Percentiles rank a stretch among this genome's conserved stretches.
Evolutionary conservation across 2,329 filamentous ascomycete genomes (phyloP).

Genomic region (Zasmidium citrigriseum): DNA sequence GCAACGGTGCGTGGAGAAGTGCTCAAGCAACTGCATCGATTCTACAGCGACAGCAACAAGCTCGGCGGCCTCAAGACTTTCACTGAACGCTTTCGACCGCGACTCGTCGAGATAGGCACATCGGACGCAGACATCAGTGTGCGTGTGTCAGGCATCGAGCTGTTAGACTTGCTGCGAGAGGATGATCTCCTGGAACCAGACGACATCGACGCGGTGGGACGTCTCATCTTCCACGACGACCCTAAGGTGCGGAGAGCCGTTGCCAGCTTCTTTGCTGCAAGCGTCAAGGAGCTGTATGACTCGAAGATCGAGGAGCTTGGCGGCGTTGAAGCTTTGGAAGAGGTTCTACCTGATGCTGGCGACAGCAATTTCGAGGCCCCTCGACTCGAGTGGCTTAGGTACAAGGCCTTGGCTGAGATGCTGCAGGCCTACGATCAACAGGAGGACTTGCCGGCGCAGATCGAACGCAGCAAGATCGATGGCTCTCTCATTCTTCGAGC

Average conservation of each 20-base stretch:
- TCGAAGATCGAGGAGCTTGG: constrained; percentile 80
- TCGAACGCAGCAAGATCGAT: constrained; percentile 43
- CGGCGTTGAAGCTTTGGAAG: constrained; percentile 74
- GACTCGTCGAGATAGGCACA: constrained; percentile 90
- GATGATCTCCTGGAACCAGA: constrained; percentile 85
- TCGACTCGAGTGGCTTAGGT: constrained; percentile 81
- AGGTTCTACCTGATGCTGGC: constrained; percentile 72
- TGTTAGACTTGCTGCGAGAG: constrained; percentile 79
- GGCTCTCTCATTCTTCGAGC: constrained; percentile 57
- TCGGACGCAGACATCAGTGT: constrained; percentile 80
- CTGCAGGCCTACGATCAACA: constrained; percentile 75
- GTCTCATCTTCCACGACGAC: constrained; percentile 86
- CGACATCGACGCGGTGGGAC: constrained; percentile 85
- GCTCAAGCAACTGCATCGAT: constrained; percentile 74
- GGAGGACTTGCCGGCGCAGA: constrained; percentile 47
- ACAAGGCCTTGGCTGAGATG: constrained; percentile 86
- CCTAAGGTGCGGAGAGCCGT: constrained; percentile 83
- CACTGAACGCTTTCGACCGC: constrained; percentile 83
- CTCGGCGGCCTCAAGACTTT: constrained; percentile 79
- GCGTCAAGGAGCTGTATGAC: constrained; percentile 79
- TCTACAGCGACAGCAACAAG: constrained; percentile 80
- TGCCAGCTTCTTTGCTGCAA: constrained; percentile 85
- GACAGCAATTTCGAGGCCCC: constrained; percentile 63
- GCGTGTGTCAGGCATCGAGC: constrained; percentile 74
- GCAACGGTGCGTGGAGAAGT: constrained; percentile 79